Percentiles rank a stretch among this genome's conserved stretches.
phyloP scores from a whole-genome alignment of 176 grass and related monocot genomes.

The Miscanthus lutarioriparius region DNA sequence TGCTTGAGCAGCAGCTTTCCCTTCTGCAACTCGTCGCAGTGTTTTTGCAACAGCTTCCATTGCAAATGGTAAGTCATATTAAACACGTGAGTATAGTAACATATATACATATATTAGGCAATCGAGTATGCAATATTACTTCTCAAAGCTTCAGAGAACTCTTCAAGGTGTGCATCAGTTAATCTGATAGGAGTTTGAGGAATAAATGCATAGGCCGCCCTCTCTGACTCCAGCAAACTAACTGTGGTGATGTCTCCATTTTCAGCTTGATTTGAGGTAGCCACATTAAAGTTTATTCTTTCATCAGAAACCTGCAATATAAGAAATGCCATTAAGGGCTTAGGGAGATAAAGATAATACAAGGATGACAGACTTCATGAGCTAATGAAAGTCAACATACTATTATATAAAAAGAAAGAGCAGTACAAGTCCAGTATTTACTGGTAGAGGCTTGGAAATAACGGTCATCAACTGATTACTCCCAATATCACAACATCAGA shows the following conservation, averaged over 20 bases:
- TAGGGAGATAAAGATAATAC: neutral
- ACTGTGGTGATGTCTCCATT: constrained; percentile 34
- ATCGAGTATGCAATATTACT: constrained; percentile 51
- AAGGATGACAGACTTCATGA: neutral
- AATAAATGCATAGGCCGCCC: constrained; percentile 58
- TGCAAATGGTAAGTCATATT: constrained; percentile 38
- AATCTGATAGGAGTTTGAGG: constrained; percentile 67
- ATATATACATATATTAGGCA: constrained; percentile 1
- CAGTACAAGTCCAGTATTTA: neutral
- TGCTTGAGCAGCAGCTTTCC: constrained; percentile 80
- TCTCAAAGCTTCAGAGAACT: constrained; percentile 91
- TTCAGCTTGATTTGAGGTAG: constrained; percentile 37
- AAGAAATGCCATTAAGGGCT: constrained; percentile 11
- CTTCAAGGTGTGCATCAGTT: constrained; percentile 84
- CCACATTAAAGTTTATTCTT: constrained; percentile 38
- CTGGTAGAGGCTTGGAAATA: neutral
- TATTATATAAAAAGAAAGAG: neutral
- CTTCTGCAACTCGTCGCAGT: constrained; percentile 78
- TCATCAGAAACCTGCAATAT: constrained; percentile 49
- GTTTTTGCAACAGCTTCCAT: constrained; percentile 86
- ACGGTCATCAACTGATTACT: neutral
- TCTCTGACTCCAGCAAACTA: constrained; percentile 53
- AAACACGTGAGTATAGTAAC: constrained; percentile 13
- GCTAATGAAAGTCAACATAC: constrained; percentile 7
- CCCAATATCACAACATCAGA: neutral